phyloP scores from a whole-genome alignment of 495 filamentous ascomycete species.

The Talaromyces adpressus region DNA sequence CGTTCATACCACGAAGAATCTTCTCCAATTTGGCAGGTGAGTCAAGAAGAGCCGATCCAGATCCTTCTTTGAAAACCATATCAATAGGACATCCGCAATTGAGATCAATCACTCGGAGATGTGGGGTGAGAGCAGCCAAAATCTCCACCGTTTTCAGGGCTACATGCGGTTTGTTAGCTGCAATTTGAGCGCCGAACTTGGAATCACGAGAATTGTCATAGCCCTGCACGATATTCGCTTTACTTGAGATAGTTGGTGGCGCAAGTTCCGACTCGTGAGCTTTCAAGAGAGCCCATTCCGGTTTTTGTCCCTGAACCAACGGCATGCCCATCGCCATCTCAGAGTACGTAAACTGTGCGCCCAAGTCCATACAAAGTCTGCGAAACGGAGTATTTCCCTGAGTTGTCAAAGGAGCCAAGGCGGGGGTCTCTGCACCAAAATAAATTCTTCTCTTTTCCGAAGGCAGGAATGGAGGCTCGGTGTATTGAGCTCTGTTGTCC shows the following conservation, averaged over 20 bases:
- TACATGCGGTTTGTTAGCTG: slow-evolving; percentile 80
- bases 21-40: slow-evolving; percentile 75
- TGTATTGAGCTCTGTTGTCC: slow-evolving; percentile 71
- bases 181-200: slow-evolving; percentile 87
- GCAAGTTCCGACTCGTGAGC: slow-evolving; percentile 73
- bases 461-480: slow-evolving; percentile 75
- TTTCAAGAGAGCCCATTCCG: slow-evolving; percentile 92
- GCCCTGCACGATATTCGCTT: slow-evolving; percentile 47
- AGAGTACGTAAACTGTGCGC: slow-evolving; percentile 90
- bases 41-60: slow-evolving; percentile 92
- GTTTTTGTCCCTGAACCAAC: slow-evolving; percentile 81
- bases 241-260: slow-evolving; percentile 48
- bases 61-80: slow-evolving; percentile 75
- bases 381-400: slow-evolving; percentile 98
- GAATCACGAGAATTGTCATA: slow-evolving; percentile 80
- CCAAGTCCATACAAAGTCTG: slow-evolving; percentile 81
- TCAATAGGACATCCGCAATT: slow-evolving; percentile 98
- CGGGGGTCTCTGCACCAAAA: slow-evolving; percentile 86
- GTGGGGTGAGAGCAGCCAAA: slow-evolving; percentile 64
- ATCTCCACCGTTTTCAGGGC: slow-evolving; percentile 82
- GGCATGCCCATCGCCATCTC: slow-evolving; percentile 96
- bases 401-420: slow-evolving; percentile 82
- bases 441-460: slow-evolving; percentile 92
- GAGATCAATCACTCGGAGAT: slow-evolving; percentile 81
- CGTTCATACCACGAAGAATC: slow-evolving; percentile 91